Conservation (phyloP, 2,329 filamentous ascomycete genomes). For the Scytalidium lignicola region DNA sequence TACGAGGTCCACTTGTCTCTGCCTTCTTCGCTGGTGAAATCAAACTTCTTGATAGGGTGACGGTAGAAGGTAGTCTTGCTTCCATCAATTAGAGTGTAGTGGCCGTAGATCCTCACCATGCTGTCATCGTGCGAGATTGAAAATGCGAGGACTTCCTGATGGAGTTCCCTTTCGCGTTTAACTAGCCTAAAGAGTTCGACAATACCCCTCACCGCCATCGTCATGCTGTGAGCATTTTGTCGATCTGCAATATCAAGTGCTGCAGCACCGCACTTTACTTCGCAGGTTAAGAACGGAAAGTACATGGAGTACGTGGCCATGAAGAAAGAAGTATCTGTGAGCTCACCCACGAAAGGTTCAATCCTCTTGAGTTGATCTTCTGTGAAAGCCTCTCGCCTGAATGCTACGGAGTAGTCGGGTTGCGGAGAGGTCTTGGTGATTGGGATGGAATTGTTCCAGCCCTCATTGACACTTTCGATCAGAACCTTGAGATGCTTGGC, state of each 20-base stretch:
- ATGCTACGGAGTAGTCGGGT: too few relatives aligned
- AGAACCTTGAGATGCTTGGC: too few relatives aligned
- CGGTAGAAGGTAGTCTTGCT: conserved; percentile 22
- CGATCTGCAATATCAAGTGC: conserved; percentile 33
- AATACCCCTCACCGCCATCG: conserved; percentile 31
- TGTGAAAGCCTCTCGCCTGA: too few relatives aligned
- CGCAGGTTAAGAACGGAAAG: conserved; percentile 42
- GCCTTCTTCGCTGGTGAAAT: conserved; percentile 18
- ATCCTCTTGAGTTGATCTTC: too few relatives aligned
- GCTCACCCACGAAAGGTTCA: too few relatives aligned
- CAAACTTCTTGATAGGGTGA: conserved; percentile 20
- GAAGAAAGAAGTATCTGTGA: too few relatives aligned
- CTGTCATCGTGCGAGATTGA: conserved; percentile 23
- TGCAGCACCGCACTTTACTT: conserved; percentile 39
- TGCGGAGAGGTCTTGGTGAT: too few relatives aligned
- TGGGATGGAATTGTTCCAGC: too few relatives aligned
- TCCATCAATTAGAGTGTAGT: conserved; percentile 28
- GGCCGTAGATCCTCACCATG: conserved; percentile 26
- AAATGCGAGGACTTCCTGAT: conserved; percentile 39
- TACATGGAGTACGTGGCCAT: too few relatives aligned
- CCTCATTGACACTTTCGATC: too few relatives aligned
- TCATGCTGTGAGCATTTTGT: conserved; percentile 35
- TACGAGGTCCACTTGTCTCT: conserved; percentile 21
- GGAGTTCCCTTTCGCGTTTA: conserved; percentile 30
- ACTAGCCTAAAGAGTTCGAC: conserved; percentile 23